phyloP scores from a whole-genome alignment of 2,329 filamentous ascomycete species.

The Purpureocillium lavendulum region DNA sequence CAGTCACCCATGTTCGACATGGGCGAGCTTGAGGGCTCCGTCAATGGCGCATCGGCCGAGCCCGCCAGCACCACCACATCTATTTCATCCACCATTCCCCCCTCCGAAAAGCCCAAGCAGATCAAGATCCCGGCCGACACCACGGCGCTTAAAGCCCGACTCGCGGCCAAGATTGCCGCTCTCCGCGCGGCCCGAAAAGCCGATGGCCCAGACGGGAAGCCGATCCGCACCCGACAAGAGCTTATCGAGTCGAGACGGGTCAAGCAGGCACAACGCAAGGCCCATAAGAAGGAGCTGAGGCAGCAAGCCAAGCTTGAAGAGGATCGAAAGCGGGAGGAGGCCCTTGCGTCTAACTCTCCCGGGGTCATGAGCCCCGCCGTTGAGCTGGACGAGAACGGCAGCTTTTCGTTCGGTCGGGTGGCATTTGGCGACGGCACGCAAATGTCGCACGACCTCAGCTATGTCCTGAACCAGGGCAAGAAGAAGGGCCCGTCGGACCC shows the following conservation, averaged over 20 bases:
- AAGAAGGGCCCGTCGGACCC: slow-evolving; percentile 79
- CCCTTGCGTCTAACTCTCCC: slow-evolving; percentile 54
- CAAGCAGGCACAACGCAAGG: slow-evolving; percentile 80
- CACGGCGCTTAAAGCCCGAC: slow-evolving; percentile 65
- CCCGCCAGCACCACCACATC: slow-evolving; percentile 57
- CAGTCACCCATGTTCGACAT: slow-evolving; percentile 50
- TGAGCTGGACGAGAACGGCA: slow-evolving; percentile 45
- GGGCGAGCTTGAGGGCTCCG: slow-evolving; percentile 29
- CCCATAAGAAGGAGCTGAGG: slow-evolving; percentile 80
- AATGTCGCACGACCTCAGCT: slow-evolving; percentile 64
- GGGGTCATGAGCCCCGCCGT: slow-evolving; percentile 48
- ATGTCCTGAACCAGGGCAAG: slow-evolving; percentile 44
- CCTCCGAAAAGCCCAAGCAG: slow-evolving; percentile 54
- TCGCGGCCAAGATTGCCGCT: slow-evolving; percentile 76
- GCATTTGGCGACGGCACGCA: slow-evolving; percentile 80
- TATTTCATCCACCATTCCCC: slow-evolving; percentile 55
- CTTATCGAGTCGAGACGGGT: slow-evolving; percentile 81
- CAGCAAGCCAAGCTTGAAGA: slow-evolving; percentile 73
- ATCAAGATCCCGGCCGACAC: slow-evolving; percentile 63
- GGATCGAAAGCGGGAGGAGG: slow-evolving; percentile 55
- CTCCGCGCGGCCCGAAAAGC: slow-evolving; percentile 82
- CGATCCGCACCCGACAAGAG: slow-evolving; percentile 77
- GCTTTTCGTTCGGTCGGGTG: slow-evolving; percentile 87
- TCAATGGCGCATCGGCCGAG: slow-evolving; percentile 31
- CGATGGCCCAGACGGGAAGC: slow-evolving; percentile 69